Evolutionary conservation across 768 basidiomycete species (phyloP), one percentile per base, ranked within the genome.

Genomic region (Crucibulum laeve): DNA sequence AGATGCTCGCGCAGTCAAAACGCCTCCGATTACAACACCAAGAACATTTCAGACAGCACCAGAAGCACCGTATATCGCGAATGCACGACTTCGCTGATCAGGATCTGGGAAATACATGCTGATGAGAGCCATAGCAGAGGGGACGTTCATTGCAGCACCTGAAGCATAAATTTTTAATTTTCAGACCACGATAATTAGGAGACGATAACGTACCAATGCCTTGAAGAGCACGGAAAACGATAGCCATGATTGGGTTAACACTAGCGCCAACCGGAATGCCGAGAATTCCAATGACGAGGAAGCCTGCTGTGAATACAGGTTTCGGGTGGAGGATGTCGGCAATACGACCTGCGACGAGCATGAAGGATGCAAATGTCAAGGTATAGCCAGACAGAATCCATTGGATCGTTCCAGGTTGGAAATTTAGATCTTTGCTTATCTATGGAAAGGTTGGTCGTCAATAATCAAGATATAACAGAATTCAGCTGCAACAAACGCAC

Each of bases 331-430:
- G 37, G 10, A 51, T 48, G 21, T 48, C 50, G 24, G 42, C 43
- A 3, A 51, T n/a, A 6, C 50, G 34, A 5, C 49, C 49, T 22
- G 45, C 34, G 11, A 47, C 37, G 25, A 50, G 49, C 49, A 50
- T 47, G 19, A 48, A 48, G 5, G 50, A 28, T 6, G 42, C 50
- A 38, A 48, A 51, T 4, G 46, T 51, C 19, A 51, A 22, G 14
- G 50, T 44, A 38, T 51, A 48, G 33, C 38, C 46, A 13, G 46
- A 47, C 15, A 47, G n/a, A 21, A 43, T 37, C 46, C 46, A 47
- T 37, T 47, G 46, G 30, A 33, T 26, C 5, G 40, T 47, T n/a
- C 35, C 35, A 10, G 11, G n/a, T n/a, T 13, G 10, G 19, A 37
- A 37, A 11, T 37, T n/a, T 10, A 37, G 18, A 10, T 37, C 35